Evolutionary conservation across 2,329 filamentous ascomycete species (phyloP), one percentile per base, ranked within the genome.

Genomic region (Pleomassaria siparia): DNA sequence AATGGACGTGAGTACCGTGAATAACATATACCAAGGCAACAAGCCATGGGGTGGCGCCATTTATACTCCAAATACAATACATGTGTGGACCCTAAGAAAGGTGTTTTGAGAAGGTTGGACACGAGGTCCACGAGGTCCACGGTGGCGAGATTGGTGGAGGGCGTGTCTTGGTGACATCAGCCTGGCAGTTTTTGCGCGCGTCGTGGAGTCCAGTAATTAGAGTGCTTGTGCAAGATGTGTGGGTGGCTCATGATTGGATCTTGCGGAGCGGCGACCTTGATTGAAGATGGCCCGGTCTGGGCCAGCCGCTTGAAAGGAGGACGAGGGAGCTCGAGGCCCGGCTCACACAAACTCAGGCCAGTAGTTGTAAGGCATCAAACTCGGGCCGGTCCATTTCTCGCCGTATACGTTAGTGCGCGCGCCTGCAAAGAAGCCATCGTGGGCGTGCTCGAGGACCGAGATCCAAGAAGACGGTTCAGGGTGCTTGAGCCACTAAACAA

Each of bases 391-490:
- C 79, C 79, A 82, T 45, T 72, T 73, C 63, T 82, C 79, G 42
- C 78, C 78, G 52, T 82, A 81, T 0, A 72, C 69, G 54, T 82
- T 82, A 29, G 69, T 72, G 33, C 78, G 70, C 7, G 67, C 59
- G n/a, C 76, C 72, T 1, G 71, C 68, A 53, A 82, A 78, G 66
- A 80, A 82, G 28, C 74, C 77, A 50, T 81, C 78, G 44, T 82
- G 78, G 1, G 79, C 78, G 25, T 74, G 72, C 53, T 80, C 74
- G 40, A 81, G 70, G 44, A 81, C 70, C 20, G 78, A 75, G 22
- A 82, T 70, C 79, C 79, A 82, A 0, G 76, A 80, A 4, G 76
- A 79, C 10, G 78, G 79, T 60, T 81, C 78, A 1, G 79, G 79
- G 47, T 79, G 75, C 57, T 80, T 81, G 36, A 73, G 58, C 79